phyloP scores from a whole-genome alignment of 352 stramenopile species.

The Phytophthora idaei region DNA sequence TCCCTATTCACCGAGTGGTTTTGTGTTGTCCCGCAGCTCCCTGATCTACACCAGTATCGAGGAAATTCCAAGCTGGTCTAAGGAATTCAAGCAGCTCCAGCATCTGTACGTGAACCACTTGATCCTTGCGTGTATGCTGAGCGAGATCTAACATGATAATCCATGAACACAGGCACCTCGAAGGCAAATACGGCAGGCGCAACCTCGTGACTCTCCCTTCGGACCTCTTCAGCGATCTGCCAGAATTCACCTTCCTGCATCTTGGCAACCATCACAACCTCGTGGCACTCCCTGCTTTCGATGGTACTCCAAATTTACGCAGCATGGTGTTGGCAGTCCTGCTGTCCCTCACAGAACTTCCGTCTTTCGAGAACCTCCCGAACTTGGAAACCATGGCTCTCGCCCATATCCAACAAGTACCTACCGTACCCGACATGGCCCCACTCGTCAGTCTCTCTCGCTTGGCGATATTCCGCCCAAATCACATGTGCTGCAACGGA shows the following conservation, averaged over 20 bases:
- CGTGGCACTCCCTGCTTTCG: slow-evolving; percentile 6
- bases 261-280: slow-evolving; percentile 23
- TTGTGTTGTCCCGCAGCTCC: slow-evolving; percentile 1
- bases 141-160: too few species aligned
- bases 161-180: slow-evolving; percentile 14
- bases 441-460: slow-evolving; percentile 18
- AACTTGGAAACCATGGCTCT: slow-evolving; percentile 21
- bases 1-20: not conserved
- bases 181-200: slow-evolving; percentile 26
- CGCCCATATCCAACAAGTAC: slow-evolving; percentile 16
- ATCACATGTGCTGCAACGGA: slow-evolving; percentile 33
- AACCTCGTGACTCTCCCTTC: slow-evolving; percentile 21
- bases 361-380: slow-evolving; percentile 16
- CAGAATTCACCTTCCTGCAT: slow-evolving; percentile 25
- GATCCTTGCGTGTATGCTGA: not conserved
- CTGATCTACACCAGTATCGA: slow-evolving; percentile 27
- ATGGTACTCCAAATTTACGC: slow-evolving; percentile 20
- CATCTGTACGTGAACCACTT: slow-evolving; percentile 17
- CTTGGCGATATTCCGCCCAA: slow-evolving; percentile 22
- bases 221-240: slow-evolving; percentile 28
- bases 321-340: slow-evolving; percentile 23
- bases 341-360: slow-evolving; percentile 20
- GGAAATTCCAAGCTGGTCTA: slow-evolving; percentile 19
- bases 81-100: slow-evolving; percentile 21
- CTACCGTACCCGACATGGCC: slow-evolving; percentile 22